Percentiles rank a stretch among this genome's conserved stretches.
Conservation (phyloP, 1,284 basidiomycete species). For the Ustilago xerochloae region DNA sequence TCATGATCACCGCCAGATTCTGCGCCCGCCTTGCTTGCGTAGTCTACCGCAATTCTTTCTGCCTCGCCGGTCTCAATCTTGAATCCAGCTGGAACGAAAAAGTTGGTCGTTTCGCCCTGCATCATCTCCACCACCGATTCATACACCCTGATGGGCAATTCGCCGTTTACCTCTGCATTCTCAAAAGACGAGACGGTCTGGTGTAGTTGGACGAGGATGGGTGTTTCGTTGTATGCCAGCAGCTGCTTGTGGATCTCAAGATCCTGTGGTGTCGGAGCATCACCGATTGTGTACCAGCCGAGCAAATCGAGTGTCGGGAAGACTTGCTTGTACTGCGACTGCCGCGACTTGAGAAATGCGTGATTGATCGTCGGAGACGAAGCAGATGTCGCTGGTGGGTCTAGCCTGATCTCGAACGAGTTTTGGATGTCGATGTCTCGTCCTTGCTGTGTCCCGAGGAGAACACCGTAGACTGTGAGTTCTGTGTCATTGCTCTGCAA, state of each 20-base stretch:
- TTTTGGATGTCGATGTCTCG: conserved; percentile 96
- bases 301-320: conserved; percentile 96
- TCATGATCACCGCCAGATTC: conserved; percentile 75
- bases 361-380: conserved; percentile 34
- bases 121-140: conserved; percentile 57
- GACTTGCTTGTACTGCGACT: conserved; percentile 96
- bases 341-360: conserved; percentile 79
- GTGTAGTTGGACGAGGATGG: conserved; percentile 71
- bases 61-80: conserved; percentile 97
- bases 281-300: conserved; percentile 93
- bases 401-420: conserved; percentile 85
- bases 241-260: conserved; percentile 82
- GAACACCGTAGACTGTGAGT: conserved; percentile 80
- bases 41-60: conserved; percentile 96
- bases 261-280: conserved; percentile 78
- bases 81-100: conserved; percentile 82
- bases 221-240: conserved; percentile 71
- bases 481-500: conserved; percentile 71
- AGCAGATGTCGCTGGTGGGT: conserved; percentile 7
- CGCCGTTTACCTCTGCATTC: conserved; percentile 39
- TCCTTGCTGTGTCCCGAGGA: conserved; percentile 93
- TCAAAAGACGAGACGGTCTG: conserved; percentile 56
- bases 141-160: conserved; percentile 58
- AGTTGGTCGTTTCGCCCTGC: conserved; percentile 38
- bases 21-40: conserved; percentile 84